Evolutionary conservation across 441 rosid genomes (phyloP).

Genomic region (Gossypium davidsonii): DNA sequence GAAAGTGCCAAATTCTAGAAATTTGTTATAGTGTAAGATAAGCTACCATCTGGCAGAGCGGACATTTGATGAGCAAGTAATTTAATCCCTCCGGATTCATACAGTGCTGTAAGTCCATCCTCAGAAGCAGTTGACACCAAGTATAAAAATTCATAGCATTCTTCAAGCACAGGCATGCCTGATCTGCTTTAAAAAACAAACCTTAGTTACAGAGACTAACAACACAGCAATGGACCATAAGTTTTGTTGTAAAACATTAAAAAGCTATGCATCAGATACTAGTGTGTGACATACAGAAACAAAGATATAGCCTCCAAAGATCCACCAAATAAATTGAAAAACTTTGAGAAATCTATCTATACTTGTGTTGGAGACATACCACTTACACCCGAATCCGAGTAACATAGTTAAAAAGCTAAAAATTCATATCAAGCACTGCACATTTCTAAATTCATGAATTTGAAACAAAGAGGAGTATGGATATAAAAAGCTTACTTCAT

Average conservation of each 20-base stretch:
- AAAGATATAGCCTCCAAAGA: too few species aligned
- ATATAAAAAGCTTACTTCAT: slow-evolving; percentile 38
- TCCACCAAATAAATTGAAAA: too few species aligned
- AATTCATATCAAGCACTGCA: background rate
- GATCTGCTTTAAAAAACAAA: slow-evolving; percentile 31
- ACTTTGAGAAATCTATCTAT: too few species aligned
- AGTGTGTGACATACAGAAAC: too few species aligned
- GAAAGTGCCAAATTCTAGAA: slow-evolving; percentile 5
- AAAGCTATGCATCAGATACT: background rate
- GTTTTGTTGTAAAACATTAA: background rate
- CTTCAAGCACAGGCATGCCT: slow-evolving; percentile 41
- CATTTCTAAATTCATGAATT: background rate
- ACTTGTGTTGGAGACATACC: too few species aligned
- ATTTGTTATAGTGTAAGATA: background rate
- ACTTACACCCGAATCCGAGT: background rate
- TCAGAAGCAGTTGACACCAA: slow-evolving; percentile 54
- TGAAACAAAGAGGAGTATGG: background rate
- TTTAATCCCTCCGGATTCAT: slow-evolving; percentile 66
- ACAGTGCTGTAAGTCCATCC: slow-evolving; percentile 42
- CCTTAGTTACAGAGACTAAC: background rate
- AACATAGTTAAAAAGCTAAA: background rate
- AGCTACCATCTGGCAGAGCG: slow-evolving; percentile 60
- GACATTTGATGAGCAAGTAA: slow-evolving; percentile 61
- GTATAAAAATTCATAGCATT: slow-evolving; percentile 71
- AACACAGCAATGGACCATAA: background rate